phyloP scores from a whole-genome alignment of 441 rosid species.

The Hura crepitans region DNA sequence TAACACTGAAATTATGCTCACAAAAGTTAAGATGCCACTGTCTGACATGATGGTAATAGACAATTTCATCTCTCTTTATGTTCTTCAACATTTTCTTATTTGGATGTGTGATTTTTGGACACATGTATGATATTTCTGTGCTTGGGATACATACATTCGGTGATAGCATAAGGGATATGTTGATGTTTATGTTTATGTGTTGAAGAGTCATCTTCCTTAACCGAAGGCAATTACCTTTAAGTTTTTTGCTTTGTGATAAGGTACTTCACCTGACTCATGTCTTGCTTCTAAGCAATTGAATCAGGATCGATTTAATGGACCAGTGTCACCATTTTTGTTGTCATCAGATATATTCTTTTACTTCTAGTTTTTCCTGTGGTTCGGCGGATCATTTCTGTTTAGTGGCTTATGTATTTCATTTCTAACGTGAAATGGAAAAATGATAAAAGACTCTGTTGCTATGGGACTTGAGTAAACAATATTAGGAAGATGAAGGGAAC shows the following conservation, averaged over 20 bases:
- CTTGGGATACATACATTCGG: constrained; percentile 11
- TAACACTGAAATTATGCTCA: constrained; percentile 99
- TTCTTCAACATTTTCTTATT: neutral
- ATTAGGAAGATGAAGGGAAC: neutral
- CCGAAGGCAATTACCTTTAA: neutral
- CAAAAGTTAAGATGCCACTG: constrained; percentile 98
- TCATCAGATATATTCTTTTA: neutral
- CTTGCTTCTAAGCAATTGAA: constrained; percentile 2
- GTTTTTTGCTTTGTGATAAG: neutral
- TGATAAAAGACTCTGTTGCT: constrained; percentile 1
- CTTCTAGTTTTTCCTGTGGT: neutral
- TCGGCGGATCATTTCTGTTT: neutral
- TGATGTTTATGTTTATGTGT: neutral
- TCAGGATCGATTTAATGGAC: constrained; percentile 3
- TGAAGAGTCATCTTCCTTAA: neutral
- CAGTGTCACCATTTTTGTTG: neutral
- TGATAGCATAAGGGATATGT: neutral
- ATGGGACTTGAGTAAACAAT: neutral
- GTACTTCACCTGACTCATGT: neutral
- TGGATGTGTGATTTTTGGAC: neutral
- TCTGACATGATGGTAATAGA: constrained; percentile 96
- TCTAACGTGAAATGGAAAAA: constrained; percentile 6
- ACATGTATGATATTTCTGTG: constrained; percentile 4
- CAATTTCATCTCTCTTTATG: constrained; percentile 1
- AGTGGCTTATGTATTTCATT: neutral